phyloP scores from a whole-genome alignment of 108 stramenopile species.

The Skeletonema costatum region DNA sequence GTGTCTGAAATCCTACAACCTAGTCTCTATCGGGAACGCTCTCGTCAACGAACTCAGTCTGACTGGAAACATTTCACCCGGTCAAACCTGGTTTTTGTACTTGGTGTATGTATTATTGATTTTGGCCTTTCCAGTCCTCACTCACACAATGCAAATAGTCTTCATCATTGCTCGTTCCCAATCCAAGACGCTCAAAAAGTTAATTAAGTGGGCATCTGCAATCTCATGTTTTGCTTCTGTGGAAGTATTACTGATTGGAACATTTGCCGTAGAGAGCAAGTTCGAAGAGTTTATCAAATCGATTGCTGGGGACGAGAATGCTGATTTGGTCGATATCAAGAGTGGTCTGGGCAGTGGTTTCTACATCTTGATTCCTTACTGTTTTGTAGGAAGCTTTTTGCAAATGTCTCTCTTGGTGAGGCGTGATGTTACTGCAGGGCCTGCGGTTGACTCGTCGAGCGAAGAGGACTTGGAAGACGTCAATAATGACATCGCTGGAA shows the following conservation, averaged over 20 bases:
- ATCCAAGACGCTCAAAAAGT: constrained; percentile 12
- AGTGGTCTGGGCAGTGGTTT: constrained; percentile 47
- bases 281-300: constrained; percentile 38
- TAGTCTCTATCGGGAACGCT: constrained; percentile 40
- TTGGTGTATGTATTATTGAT: constrained; percentile 33
- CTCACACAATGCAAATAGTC: constrained; percentile 41
- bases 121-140: constrained; percentile 40
- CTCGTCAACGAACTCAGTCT: constrained; percentile 32
- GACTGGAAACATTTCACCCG: constrained; percentile 21
- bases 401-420: constrained; percentile 22
- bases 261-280: constrained; percentile 46
- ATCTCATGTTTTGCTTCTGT: constrained; percentile 52
- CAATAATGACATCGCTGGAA: neutral
- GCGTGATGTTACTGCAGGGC: neutral
- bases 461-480: neutral
- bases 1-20: constrained; percentile 46
- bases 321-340: constrained; percentile 34
- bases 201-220: constrained; percentile 17
- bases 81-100: constrained; percentile 46
- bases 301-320: constrained; percentile 44
- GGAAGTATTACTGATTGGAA: constrained; percentile 46
- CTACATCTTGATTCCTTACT: constrained; percentile 50
- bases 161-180: constrained; percentile 12
- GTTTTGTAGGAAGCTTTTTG: constrained; percentile 41
- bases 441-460: neutral